Evolutionary conservation across 768 basidiomycete genomes (phyloP).

Genomic region (Agaricus bisporus): DNA sequence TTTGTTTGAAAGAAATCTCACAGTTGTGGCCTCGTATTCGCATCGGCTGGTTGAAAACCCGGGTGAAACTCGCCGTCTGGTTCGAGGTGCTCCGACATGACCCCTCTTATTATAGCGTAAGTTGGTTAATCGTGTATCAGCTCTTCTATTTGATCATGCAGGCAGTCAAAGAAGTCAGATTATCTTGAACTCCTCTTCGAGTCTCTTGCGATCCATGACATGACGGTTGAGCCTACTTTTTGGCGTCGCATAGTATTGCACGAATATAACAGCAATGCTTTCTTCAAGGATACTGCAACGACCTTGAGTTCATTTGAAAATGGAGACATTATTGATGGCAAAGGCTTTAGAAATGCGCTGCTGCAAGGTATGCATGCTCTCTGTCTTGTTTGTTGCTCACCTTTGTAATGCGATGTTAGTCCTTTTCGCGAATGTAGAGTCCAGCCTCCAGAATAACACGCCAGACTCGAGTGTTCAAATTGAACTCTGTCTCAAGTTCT

Average conservation of each 20-base stretch:
- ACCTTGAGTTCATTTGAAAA: not conserved
- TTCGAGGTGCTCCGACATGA: slow-evolving; percentile 7
- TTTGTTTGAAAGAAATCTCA: slow-evolving; percentile 1
- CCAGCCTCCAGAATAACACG: not conserved
- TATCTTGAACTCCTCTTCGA: not conserved
- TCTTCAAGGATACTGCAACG: slow-evolving; percentile 4
- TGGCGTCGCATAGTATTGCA: not conserved
- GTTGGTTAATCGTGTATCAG: not conserved
- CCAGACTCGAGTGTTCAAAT: not conserved
- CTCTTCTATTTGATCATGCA: not conserved
- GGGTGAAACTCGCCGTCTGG: slow-evolving; percentile 1
- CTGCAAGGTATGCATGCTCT: not conserved
- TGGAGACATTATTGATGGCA: not conserved
- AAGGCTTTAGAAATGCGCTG: not conserved
- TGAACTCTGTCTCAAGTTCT: slow-evolving; percentile 6
- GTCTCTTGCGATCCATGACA: not conserved
- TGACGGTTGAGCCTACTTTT: slow-evolving; percentile 3
- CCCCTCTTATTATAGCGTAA: slow-evolving; percentile 4
- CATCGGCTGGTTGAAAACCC: not conserved
- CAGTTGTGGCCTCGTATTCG: slow-evolving; percentile 2
- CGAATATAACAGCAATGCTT: not conserved
- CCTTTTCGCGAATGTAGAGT: slow-evolving; percentile 5
- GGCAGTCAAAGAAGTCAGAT: not conserved
- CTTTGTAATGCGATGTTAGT: not conserved
- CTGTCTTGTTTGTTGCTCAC: not conserved